Base-by-base conservation (phyloP, 2,329 filamentous ascomycete genomes). In the Alternaria angustiovoidea region DNA sequence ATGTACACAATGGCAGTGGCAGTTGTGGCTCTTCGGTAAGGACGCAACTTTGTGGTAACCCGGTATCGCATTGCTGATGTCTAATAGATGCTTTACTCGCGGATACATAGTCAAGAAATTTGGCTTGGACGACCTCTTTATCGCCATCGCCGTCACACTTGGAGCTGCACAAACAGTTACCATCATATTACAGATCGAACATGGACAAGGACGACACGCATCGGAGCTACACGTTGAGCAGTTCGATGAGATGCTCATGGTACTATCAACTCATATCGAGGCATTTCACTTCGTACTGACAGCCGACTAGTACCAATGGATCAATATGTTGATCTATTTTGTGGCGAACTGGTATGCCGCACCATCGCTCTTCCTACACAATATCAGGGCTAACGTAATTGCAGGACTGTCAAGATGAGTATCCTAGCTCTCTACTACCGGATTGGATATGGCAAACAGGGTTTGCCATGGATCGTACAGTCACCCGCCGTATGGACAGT, bases 351-450 rank as follows among this genome's bases (percentile, higher is more conserved):
- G 72, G 72, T 72, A 54, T 38, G 51, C 24, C 24, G 32, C 39
- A 26, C 32, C 42, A 30, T 22, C n/a, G n/a, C 30, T 20, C 47
- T 26, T 26, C 8, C 14, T 12, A 11, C 9, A 16, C 28, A 5
- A 28, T 12, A 9, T 11, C 34, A 49, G 12, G 9, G 20, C 48
- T 54, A 48, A 58, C 46, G 12, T 41, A 32, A 47, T 14, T 24
- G 20, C 12, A 74, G 71, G 70, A 62, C 71, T 12, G 70, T 75
- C 0, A 75, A 75, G 42, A 72, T 75, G 70, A 74, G 71, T 57
- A 73, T 74, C 12, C 51, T 75, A 11, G 68, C 69, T 2, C 54
- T 75, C 2, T 75, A 72, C 49, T 65, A 73, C 60, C 67, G 72
- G 11, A 74, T 75, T 36, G 69, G 69, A 9, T 65, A 61, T 11